Conservation (phyloP, 805 yeast genomes). For the Myxozyma melibiosi region DNA sequence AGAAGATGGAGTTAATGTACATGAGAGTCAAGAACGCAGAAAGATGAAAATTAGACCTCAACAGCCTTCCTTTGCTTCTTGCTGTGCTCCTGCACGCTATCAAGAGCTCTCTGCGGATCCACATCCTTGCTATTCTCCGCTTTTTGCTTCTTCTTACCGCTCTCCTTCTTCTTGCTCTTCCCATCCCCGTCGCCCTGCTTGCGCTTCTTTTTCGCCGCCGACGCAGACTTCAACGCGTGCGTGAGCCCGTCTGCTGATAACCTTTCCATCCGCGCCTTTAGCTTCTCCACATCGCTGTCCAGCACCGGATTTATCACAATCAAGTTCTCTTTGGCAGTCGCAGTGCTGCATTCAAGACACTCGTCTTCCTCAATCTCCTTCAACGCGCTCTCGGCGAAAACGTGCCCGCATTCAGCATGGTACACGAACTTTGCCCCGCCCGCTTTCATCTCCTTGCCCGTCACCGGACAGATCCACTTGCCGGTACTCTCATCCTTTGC, state of each 20-base stretch:
- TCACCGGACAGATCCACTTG: conserved; percentile 47
- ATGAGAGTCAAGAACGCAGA: too few species aligned
- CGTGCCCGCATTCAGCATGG: conserved; percentile 46
- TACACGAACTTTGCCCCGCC: conserved; percentile 48
- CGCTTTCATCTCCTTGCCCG: conserved; percentile 45
- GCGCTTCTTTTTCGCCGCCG: conserved; percentile 20
- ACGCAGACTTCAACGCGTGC: conserved; percentile 24
- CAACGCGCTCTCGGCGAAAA: conserved; percentile 35
- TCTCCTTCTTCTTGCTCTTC: conserved; percentile 6
- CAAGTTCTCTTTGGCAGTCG: conserved; percentile 39
- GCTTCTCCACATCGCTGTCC: conserved; percentile 10
- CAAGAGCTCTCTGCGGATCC: conserved; percentile 10
- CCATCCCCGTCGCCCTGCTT: background rate
- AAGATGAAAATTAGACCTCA: conserved; percentile 4
- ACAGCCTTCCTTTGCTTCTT: conserved; percentile 10
- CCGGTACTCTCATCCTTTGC: conserved; percentile 1
- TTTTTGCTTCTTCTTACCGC: conserved; percentile 4
- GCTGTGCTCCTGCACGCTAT: conserved; percentile 5
- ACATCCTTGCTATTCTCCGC: background rate
- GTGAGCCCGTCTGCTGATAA: conserved; percentile 20
- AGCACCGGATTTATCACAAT: conserved; percentile 45
- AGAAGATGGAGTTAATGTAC: too few species aligned
- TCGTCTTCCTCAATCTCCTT: conserved; percentile 13
- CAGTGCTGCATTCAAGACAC: conserved; percentile 45
- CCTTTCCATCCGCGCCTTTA: conserved; percentile 19